A percentile compares a stretch with the other conserved stretches of the same genome.
Evolutionary conservation across 2,329 filamentous ascomycete species (phyloP).

Genomic region (Aspergillus versicolor): DNA sequence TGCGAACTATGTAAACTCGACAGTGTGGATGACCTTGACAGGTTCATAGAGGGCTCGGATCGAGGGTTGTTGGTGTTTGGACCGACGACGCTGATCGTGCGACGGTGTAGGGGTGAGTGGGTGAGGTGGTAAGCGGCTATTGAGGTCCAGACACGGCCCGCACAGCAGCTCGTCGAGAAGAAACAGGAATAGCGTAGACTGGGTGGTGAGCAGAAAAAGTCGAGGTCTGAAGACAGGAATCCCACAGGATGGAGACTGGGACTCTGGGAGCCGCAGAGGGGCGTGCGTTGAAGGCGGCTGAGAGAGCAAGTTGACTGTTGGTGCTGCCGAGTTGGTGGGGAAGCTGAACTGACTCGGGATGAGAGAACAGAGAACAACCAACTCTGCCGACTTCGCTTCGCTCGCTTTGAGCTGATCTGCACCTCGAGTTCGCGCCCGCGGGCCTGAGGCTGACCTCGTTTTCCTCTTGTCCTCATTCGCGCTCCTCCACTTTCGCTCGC

Average conservation of each 20-base stretch:
- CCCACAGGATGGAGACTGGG: background rate
- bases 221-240: background rate
- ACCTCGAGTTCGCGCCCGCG: background rate
- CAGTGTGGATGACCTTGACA: constrained; percentile 19
- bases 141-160: constrained; percentile 4
- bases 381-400: constrained; percentile 11
- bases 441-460: background rate
- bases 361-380: background rate
- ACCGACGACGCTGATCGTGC: constrained; percentile 15
- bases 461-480: background rate
- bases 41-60: constrained; percentile 27
- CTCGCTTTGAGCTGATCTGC: constrained; percentile 1
- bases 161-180: background rate
- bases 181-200: constrained; percentile 2
- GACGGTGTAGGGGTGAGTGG: constrained; percentile 12
- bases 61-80: constrained; percentile 4
- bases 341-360: constrained; percentile 5
- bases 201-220: background rate
- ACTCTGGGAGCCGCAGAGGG: constrained; percentile 1
- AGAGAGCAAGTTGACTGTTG: constrained; percentile 2
- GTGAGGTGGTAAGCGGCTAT: constrained; percentile 14
- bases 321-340: constrained; percentile 15
- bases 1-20: constrained; percentile 28
- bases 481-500: background rate
- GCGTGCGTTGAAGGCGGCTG: constrained; percentile 3